Conservation (phyloP, 495 filamentous ascomycete genomes). For the Trichoderma gamsii region DNA sequence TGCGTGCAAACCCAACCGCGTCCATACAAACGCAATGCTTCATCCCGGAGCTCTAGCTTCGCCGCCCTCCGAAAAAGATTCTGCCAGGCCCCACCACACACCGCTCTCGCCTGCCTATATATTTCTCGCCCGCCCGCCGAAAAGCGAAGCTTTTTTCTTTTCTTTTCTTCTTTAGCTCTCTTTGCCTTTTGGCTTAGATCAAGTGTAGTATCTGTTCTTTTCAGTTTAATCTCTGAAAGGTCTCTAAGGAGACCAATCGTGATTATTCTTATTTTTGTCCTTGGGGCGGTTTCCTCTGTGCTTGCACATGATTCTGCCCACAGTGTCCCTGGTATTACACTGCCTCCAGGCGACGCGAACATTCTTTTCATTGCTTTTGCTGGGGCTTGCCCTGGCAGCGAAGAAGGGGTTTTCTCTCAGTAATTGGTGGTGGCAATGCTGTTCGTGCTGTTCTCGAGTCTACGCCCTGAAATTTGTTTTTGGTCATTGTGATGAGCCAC, state of each 20-base stretch:
- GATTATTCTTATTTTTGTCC: constrained; percentile 80
- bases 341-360: constrained; percentile 31
- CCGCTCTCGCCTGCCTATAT: not conserved
- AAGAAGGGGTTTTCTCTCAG: constrained; percentile 22
- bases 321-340: constrained; percentile 32
- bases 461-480: not conserved
- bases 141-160: constrained; percentile 18
- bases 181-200: constrained; percentile 85
- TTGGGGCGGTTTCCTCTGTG: constrained; percentile 49
- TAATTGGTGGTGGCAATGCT: no score
- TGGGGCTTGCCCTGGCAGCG: constrained; percentile 25
- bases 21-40: not conserved
- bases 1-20: not conserved
- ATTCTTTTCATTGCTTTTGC: constrained; percentile 26
- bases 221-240: constrained; percentile 84
- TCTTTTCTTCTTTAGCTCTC: constrained; percentile 41
- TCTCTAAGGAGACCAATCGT: constrained; percentile 60
- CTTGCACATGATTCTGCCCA: constrained; percentile 27
- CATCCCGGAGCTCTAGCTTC: not conserved
- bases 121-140: constrained; percentile 15
- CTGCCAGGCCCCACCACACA: constrained; percentile 8
- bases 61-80: not conserved
- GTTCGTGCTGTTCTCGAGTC: no score
- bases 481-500: not conserved
- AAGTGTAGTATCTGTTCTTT: constrained; percentile 99